Evolutionary conservation across 2,329 filamentous ascomycete species (phyloP).

Genomic region (Stachybotrys echinatus): DNA sequence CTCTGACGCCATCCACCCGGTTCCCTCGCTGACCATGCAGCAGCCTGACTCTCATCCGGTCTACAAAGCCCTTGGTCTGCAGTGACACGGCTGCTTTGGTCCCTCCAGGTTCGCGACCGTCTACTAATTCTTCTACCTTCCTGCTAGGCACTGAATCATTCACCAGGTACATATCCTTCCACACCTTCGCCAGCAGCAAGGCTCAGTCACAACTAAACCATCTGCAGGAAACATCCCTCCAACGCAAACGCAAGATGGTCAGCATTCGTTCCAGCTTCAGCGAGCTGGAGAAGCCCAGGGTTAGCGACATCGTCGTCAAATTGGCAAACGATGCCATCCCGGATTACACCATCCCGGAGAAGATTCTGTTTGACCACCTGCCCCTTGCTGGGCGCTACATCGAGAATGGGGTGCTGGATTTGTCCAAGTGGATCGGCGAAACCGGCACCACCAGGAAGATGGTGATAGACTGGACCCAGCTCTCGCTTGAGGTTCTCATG

Average conservation of each 20-base stretch:
- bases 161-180: not conserved
- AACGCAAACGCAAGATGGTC: not conserved
- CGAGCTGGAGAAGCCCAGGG: not conserved
- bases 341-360: not conserved
- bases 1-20: no score
- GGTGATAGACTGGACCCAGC: no score
- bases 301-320: not conserved
- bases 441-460: no score
- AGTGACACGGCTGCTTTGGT: no score
- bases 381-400: not conserved
- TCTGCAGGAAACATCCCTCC: no score
- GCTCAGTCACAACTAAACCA: not conserved
- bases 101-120: no score
- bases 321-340: not conserved
- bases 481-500: not conserved
- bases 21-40: no score
- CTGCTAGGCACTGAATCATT: no score
- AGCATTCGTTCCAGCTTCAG: not conserved
- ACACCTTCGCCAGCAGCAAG: not conserved
- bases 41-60: no score
- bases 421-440: not conserved
- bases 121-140: no score
- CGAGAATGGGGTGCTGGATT: not conserved
- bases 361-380: not conserved
- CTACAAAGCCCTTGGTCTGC: no score